Evolutionary conservation across 495 filamentous ascomycete genomes (phyloP).

Genomic region (Trichoderma erinaceum): DNA sequence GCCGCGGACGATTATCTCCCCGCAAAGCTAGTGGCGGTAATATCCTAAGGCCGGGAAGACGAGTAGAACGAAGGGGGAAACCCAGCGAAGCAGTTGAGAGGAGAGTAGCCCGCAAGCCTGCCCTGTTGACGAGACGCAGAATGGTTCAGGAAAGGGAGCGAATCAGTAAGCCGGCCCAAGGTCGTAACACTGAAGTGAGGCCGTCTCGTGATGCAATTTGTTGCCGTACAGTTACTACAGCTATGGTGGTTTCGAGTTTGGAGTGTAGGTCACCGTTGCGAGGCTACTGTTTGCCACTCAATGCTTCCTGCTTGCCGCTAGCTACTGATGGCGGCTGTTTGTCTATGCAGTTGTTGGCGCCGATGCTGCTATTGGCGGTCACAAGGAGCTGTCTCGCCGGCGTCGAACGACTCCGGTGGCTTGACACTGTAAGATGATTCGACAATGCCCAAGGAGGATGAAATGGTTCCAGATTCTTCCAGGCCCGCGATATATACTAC

Average conservation of each 20-base stretch:
- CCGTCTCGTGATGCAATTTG: neutral
- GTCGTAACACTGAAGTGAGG: conserved; percentile 8
- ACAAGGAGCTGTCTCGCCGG: too few relatives aligned
- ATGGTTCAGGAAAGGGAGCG: neutral
- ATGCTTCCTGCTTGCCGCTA: neutral
- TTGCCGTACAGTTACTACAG: neutral
- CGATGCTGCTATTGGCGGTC: too few relatives aligned
- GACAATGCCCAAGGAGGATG: too few relatives aligned
- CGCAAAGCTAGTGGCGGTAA: neutral
- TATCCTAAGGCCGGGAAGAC: neutral
- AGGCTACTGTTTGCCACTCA: neutral
- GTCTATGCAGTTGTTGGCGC: too few relatives aligned
- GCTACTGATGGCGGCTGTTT: neutral
- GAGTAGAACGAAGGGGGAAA: neutral
- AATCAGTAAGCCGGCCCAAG: neutral
- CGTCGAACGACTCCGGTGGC: too few relatives aligned
- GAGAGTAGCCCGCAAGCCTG: neutral
- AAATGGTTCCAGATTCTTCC: too few relatives aligned
- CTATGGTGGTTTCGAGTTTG: neutral
- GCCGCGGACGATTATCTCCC: neutral
- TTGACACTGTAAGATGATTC: too few relatives aligned
- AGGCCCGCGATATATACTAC: too few relatives aligned
- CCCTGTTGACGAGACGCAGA: neutral
- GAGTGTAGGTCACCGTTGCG: neutral
- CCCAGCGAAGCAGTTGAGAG: neutral